Conservation (phyloP, 257 asterid genomes). For the Scutellaria minor region DNA sequence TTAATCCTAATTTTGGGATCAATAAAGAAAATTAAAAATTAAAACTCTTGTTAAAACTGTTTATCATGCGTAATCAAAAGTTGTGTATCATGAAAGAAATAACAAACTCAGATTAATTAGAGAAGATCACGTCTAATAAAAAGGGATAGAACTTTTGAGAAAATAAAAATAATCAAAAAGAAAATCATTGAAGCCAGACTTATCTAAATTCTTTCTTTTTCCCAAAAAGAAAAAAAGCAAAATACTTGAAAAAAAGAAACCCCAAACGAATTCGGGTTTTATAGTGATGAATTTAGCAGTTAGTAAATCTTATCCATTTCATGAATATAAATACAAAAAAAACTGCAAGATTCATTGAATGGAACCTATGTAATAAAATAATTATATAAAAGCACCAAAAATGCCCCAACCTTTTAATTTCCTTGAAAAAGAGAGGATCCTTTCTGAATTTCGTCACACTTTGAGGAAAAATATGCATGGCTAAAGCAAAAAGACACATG, state of each 20-base stretch:
- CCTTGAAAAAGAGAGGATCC: conserved; percentile 33
- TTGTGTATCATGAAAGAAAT: too few relatives aligned
- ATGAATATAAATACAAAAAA: background rate
- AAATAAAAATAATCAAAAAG: background rate
- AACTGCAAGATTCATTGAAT: conserved; percentile 42
- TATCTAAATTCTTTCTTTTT: background rate
- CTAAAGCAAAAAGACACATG: conserved; percentile 36
- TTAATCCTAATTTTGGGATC: conserved; percentile 22
- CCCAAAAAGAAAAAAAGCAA: background rate
- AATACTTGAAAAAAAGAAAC: background rate
- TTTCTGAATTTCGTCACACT: conserved; percentile 44
- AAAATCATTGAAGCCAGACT: background rate
- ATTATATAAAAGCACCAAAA: conserved; percentile 7
- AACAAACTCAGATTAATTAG: too few relatives aligned
- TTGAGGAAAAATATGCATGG: conserved; percentile 39
- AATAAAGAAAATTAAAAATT: background rate
- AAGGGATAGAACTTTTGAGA: background rate
- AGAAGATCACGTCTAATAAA: background rate
- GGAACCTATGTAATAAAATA: background rate
- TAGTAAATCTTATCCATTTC: conserved; percentile 34
- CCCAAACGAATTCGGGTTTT: background rate
- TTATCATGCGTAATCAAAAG: conserved; percentile 3
- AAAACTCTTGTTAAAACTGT: background rate
- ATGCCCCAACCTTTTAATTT: conserved; percentile 17
- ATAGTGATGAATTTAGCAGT: conserved; percentile 23